Evolutionary conservation across 768 basidiomycete species (phyloP).

Genomic region (Tricholoma matsutake): DNA sequence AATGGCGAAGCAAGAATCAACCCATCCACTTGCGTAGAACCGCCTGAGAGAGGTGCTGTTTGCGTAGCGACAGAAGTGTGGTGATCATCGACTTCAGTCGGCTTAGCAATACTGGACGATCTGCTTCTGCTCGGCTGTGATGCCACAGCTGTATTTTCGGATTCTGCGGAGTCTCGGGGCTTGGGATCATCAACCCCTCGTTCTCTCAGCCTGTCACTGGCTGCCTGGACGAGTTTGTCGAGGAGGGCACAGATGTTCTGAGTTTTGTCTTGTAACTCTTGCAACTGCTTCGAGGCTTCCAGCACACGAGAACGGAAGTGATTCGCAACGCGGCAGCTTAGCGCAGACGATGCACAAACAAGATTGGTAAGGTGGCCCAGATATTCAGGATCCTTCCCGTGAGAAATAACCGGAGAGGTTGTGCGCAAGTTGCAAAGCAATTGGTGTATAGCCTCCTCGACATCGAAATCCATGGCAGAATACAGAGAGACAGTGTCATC

Average conservation of each 20-base stretch:
- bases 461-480: constrained; percentile 42
- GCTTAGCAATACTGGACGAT: constrained; percentile 13
- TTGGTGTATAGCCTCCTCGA: constrained; percentile 40
- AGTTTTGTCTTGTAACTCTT: constrained; percentile 42
- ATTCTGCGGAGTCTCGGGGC: constrained; percentile 65
- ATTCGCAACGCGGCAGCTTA: constrained; percentile 43
- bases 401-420: constrained; percentile 41
- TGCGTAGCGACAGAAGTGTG: constrained; percentile 27
- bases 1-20: constrained; percentile 29
- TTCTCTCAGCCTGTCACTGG: constrained; percentile 40
- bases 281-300: constrained; percentile 48
- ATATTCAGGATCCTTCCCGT: constrained; percentile 34
- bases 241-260: constrained; percentile 43
- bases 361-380: constrained; percentile 42
- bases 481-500: constrained; percentile 34
- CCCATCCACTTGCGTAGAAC: constrained; percentile 17
- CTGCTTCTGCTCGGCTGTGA: constrained; percentile 12
- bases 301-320: constrained; percentile 53
- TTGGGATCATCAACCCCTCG: constrained; percentile 35
- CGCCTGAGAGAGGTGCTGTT: constrained; percentile 11
- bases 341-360: constrained; percentile 45
- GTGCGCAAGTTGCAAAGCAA: constrained; percentile 54
- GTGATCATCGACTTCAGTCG: constrained; percentile 11
- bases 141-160: constrained; percentile 48
- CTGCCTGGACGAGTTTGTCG: constrained; percentile 40